Conservation (phyloP, 805 yeast species). For the Kodamaea leandrae region DNA sequence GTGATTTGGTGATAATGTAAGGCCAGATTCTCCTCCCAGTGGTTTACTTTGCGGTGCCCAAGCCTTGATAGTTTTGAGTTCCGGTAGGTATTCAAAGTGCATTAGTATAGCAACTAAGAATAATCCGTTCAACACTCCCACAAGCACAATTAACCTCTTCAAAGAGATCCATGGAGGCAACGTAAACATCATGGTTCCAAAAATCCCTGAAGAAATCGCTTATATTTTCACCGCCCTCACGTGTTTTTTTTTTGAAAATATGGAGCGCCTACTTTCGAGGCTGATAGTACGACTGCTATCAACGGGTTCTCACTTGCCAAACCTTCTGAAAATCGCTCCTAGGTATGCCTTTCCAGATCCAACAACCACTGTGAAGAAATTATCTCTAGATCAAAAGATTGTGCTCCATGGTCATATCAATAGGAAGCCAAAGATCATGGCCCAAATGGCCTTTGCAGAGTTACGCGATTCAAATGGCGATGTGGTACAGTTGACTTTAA, state of each 20-base stretch:
- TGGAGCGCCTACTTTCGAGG: too few relatives aligned
- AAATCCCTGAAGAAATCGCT: too few relatives aligned
- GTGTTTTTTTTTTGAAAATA: too few relatives aligned
- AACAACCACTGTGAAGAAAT: background rate
- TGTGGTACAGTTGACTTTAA: conserved; percentile 47
- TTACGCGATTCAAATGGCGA: conserved; percentile 75
- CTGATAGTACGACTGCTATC: background rate
- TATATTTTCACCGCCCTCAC: too few relatives aligned
- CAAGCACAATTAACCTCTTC: background rate
- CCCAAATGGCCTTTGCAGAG: conserved; percentile 69
- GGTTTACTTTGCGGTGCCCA: background rate
- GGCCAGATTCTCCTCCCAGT: conserved; percentile 7
- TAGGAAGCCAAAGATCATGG: conserved; percentile 65
- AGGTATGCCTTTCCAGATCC: conserved; percentile 7
- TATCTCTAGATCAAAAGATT: conserved; percentile 23
- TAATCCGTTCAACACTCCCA: background rate
- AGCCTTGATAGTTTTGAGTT: background rate
- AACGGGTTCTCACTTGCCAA: background rate
- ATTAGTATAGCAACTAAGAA: background rate
- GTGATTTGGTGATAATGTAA: conserved; percentile 21
- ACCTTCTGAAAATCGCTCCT: conserved; percentile 1
- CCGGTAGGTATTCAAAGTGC: conserved; percentile 3
- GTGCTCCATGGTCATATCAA: conserved; percentile 83
- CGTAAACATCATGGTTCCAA: background rate
- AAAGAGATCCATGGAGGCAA: background rate